Percentiles rank a stretch among this genome's conserved stretches.
Conservation (phyloP, 345 rosid species). For the Citrus inodora region DNA sequence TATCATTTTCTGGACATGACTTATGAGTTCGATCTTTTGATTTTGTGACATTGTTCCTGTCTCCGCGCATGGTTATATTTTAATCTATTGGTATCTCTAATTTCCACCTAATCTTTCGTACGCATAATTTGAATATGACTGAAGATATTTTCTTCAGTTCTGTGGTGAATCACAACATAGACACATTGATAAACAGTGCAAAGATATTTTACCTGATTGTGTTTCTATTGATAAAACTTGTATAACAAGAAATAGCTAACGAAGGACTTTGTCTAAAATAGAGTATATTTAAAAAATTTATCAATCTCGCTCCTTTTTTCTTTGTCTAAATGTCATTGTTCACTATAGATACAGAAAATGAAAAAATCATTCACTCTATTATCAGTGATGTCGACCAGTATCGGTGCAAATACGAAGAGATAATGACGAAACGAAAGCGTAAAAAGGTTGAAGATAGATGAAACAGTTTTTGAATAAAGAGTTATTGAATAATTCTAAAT, state of each 20-base stretch:
- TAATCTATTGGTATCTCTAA: not conserved
- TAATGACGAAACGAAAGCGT: too few relatives aligned
- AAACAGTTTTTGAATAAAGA: too few relatives aligned
- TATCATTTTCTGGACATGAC: constrained; percentile 1
- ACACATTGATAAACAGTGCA: not conserved
- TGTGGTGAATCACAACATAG: not conserved
- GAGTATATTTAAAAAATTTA: not conserved
- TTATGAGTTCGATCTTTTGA: not conserved
- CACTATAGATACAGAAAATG: not conserved
- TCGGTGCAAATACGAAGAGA: not conserved
- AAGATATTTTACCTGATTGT: not conserved
- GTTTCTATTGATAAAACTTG: not conserved
- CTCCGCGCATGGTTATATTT: not conserved
- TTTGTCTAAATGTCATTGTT: not conserved
- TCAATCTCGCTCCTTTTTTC: not conserved
- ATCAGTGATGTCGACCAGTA: not conserved
- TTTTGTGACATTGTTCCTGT: not conserved
- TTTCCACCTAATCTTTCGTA: not conserved
- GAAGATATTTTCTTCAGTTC: not conserved
- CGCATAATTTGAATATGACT: not conserved
- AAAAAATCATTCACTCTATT: not conserved
- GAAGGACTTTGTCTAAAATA: too few relatives aligned
- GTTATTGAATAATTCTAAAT: too few relatives aligned
- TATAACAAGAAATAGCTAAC: not conserved
- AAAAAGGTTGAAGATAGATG: too few relatives aligned